Evolutionary conservation across 495 filamentous ascomycete species (phyloP).

Genomic region (Penicillium herquei): DNA sequence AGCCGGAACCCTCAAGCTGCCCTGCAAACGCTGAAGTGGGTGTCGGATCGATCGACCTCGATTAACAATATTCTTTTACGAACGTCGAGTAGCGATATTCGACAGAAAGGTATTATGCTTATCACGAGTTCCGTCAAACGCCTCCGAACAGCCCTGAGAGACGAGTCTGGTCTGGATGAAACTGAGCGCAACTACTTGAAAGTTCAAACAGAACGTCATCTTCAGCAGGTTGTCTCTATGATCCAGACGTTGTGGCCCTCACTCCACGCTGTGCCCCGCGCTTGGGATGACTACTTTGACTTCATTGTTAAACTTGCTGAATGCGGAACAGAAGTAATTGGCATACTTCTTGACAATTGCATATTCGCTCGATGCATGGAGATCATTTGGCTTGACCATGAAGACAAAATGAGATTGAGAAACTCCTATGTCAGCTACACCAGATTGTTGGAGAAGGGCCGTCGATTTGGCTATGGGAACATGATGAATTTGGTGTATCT

Average conservation of each 20-base stretch:
- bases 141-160: constrained; percentile 49
- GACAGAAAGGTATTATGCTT: constrained; percentile 55
- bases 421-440: constrained; percentile 54
- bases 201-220: constrained; percentile 33
- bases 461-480: constrained; percentile 42
- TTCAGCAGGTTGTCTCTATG: constrained; percentile 54
- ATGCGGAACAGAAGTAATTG: constrained; percentile 53
- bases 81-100: constrained; percentile 59
- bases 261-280: constrained; percentile 55
- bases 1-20: constrained; percentile 34
- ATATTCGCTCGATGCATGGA: constrained; percentile 58
- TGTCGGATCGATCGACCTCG: constrained; percentile 50
- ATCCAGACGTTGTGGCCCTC: constrained; percentile 52
- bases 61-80: constrained; percentile 67
- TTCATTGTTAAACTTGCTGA: constrained; percentile 59
- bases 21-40: constrained; percentile 60
- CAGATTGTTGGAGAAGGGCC: constrained; percentile 55
- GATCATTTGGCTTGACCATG: constrained; percentile 60
- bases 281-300: constrained; percentile 82
- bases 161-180: constrained; percentile 27
- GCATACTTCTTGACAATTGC: constrained; percentile 51
- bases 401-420: constrained; percentile 49
- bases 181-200: constrained; percentile 31
- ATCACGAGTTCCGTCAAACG: constrained; percentile 49
- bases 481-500: constrained; percentile 41